phyloP scores from a whole-genome alignment of 2,329 filamentous ascomycete genomes.

The Scorias spongiosa region DNA sequence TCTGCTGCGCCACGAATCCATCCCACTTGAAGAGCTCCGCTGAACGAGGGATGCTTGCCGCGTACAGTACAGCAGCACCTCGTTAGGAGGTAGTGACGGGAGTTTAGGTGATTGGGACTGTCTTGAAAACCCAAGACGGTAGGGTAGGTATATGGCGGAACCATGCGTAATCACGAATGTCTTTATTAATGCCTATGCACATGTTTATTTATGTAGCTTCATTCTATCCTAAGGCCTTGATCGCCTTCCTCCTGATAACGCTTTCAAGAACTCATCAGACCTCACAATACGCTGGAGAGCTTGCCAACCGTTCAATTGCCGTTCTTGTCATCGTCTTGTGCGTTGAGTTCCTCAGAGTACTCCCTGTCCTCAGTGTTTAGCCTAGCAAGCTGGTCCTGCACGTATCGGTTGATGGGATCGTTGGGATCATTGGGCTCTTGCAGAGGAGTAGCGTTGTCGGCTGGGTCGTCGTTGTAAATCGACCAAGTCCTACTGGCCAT shows the following conservation, averaged over 20 bases:
- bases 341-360: constrained; percentile 48
- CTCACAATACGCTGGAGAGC: too few relatives aligned
- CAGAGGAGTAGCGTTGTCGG: constrained; percentile 16
- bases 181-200: too few relatives aligned
- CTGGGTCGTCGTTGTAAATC: constrained; percentile 36
- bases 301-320: too few relatives aligned
- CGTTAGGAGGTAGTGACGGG: too few relatives aligned
- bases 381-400: constrained; percentile 62
- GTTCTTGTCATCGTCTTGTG: constrained; percentile 24
- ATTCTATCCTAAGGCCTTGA: not conserved
- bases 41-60: too few relatives aligned
- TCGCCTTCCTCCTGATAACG: not conserved
- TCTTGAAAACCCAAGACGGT: too few relatives aligned
- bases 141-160: too few relatives aligned
- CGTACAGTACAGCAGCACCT: too few relatives aligned
- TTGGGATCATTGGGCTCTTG: constrained; percentile 22
- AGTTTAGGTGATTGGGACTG: too few relatives aligned
- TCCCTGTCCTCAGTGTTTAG: constrained; percentile 45
- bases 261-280: not conserved
- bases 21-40: not conserved
- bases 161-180: too few relatives aligned
- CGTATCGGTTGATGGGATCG: constrained; percentile 63
- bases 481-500: constrained; percentile 25
- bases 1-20: not conserved
- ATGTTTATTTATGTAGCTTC: not conserved